phyloP scores from a whole-genome alignment of 2,329 filamentous ascomycete genomes.

The Cordyceps cateniannulata region DNA sequence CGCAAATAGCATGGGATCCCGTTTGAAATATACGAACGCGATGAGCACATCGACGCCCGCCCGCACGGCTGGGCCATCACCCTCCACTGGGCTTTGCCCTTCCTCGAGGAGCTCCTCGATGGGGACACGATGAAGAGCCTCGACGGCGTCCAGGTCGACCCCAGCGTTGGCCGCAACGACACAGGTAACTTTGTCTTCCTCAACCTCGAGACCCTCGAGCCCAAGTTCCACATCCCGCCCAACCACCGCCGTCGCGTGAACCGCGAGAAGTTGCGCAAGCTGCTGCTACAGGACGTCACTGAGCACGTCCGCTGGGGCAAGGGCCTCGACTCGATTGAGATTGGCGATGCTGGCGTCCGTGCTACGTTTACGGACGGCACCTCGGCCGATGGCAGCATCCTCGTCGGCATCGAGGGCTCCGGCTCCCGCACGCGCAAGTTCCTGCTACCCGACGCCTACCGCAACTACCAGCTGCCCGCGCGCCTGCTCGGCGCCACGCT shows the following conservation, averaged over 20 bases:
- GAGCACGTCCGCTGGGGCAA: constrained; percentile 27
- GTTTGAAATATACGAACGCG: constrained; percentile 27
- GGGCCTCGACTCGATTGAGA: constrained; percentile 23
- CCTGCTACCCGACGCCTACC: constrained; percentile 25
- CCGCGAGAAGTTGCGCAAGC: constrained; percentile 27
- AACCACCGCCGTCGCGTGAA: constrained; percentile 29
- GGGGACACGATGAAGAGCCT: constrained; percentile 18
- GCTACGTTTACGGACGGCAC: constrained; percentile 28
- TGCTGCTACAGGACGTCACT: constrained; percentile 23
- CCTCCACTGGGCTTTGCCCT: constrained; percentile 48
- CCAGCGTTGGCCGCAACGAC: constrained; percentile 32
- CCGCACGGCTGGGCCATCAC: constrained; percentile 53
- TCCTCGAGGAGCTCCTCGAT: constrained; percentile 21
- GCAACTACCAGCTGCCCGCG: constrained; percentile 29
- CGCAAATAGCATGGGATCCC: constrained; percentile 22
- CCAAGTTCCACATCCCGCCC: constrained; percentile 33
- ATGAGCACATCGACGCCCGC: constrained; percentile 23
- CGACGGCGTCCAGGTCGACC: constrained; percentile 25
- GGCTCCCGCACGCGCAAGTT: constrained; percentile 30
- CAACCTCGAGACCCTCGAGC: constrained; percentile 30
- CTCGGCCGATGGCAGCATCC: constrained; percentile 24
- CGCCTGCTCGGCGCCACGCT: constrained; percentile 32
- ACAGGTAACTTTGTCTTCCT: constrained; percentile 34
- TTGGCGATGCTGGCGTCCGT: constrained; percentile 16
- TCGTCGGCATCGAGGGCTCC: constrained; percentile 36